Evolutionary conservation across 768 basidiomycete genomes (phyloP), one percentile per base, ranked within the genome.

Genomic region (Hypholoma sublateritium): DNA sequence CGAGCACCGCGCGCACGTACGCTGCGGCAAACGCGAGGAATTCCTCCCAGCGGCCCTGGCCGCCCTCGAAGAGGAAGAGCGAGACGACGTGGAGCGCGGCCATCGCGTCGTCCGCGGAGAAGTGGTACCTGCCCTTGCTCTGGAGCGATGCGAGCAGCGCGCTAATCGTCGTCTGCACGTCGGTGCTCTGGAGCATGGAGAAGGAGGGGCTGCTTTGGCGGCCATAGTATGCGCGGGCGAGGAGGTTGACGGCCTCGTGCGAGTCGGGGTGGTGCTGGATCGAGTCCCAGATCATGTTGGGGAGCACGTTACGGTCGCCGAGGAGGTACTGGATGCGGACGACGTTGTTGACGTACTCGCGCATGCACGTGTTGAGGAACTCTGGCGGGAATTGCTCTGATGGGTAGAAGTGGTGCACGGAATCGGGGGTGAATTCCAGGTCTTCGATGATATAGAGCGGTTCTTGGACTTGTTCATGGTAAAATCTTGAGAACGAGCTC

Each of bases 51-150:
- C 75, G 70, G 3, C 91, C 90, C 9, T 75, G 72, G 5, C 91
- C 90, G 3, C 91, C 91, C 12, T 83, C 81, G 72, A 93, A 93
- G 53, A 93, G 83, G 73, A 85, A 85, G 42, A 84, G 80, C 16
- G 90, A 91, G 25, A 93, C 82, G 63, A 89, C 75, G 58, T 88
- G 87, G 17, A 93, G 73, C 3, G 88, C 88, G 0, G 89, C 87
- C 73, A 92, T 86, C 19, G 91, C 91, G 61, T 91, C 88, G 35
- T 87, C 88, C 50, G 85, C 80, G 14, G 74, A 79, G 41, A 67
- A 69, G 53, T 32, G 28, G 28, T 8, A 45, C 16, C 21, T 35
- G 46, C 8, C 21, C 48, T 50, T 44, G 37, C 12, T 13, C 34
- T 39, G 59, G 53, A 39, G 47, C 57, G 62, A 68, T 62, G 45